Conservation (phyloP, 1,284 basidiomycete genomes). For the Marasmius sp. region DNA sequence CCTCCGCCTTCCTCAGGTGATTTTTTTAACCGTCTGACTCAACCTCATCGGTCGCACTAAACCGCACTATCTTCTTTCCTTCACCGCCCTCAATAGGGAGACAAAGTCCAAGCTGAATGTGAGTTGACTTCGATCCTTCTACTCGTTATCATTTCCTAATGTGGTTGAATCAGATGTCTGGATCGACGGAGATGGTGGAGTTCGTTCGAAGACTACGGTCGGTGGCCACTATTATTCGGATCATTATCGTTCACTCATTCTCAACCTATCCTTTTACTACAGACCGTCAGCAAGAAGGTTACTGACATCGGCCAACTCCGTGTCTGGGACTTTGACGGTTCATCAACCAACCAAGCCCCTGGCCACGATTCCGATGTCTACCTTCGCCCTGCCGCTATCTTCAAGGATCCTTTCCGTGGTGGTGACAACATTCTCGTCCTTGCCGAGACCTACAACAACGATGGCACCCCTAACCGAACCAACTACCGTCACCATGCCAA, state of each 20-base stretch:
- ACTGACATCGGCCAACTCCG: slow-evolving; percentile 87
- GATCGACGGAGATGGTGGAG: slow-evolving; percentile 90
- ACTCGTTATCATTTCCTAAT: slow-evolving; percentile 8
- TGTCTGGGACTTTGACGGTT: slow-evolving; percentile 99
- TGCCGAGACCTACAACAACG: slow-evolving; percentile 98
- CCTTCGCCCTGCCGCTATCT: slow-evolving; percentile 95
- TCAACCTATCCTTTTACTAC: slow-evolving; percentile 10
- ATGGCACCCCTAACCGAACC: slow-evolving; percentile 96
- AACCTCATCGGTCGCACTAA: no score
- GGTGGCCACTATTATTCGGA: slow-evolving; percentile 23
- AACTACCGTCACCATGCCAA: slow-evolving; percentile 92
- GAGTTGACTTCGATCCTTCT: slow-evolving; percentile 30
- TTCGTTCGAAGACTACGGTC: slow-evolving; percentile 93
- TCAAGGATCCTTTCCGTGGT: slow-evolving; percentile 99
- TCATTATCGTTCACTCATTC: slow-evolving; percentile 7
- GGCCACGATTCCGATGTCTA: slow-evolving; percentile 96
- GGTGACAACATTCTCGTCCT: slow-evolving; percentile 98
- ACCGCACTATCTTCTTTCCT: background rate
- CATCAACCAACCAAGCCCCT: slow-evolving; percentile 95
- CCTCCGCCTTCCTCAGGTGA: slow-evolving; percentile 73
- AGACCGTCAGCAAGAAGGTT: slow-evolving; percentile 84
- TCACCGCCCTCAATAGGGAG: slow-evolving; percentile 41
- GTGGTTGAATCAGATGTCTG: slow-evolving; percentile 73
- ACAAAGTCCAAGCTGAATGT: slow-evolving; percentile 93
- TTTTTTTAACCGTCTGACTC: background rate